Conservation (phyloP, 805 yeast species). For the Starmerella powellii region DNA sequence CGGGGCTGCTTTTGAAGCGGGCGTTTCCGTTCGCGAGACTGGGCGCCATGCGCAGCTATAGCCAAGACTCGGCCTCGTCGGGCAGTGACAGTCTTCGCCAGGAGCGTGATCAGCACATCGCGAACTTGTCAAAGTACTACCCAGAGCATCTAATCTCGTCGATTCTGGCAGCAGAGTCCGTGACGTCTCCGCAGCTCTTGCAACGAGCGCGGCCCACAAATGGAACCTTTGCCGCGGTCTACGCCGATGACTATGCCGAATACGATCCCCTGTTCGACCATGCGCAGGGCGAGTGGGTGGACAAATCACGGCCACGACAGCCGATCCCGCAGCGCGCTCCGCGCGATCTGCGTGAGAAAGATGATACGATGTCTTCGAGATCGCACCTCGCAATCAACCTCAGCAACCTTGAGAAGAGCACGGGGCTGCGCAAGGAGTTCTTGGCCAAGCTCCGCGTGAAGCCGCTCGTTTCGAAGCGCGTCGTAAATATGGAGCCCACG, state of each 20-base stretch:
- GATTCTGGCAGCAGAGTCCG: constrained; percentile 67
- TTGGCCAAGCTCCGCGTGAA: constrained; percentile 23
- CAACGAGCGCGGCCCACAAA: constrained; percentile 34
- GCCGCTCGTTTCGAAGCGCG: constrained; percentile 43
- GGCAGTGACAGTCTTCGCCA: neutral
- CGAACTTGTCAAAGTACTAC: constrained; percentile 59
- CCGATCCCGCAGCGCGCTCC: constrained; percentile 44
- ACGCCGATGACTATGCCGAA: constrained; percentile 56
- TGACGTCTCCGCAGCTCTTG: constrained; percentile 55
- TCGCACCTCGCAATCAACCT: constrained; percentile 27
- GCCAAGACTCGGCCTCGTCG: neutral
- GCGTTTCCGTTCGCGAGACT: neutral
- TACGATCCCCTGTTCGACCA: constrained; percentile 69
- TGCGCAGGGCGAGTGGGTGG: constrained; percentile 37
- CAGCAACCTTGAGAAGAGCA: constrained; percentile 26
- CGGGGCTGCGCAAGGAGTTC: constrained; percentile 25
- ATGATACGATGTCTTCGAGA: constrained; percentile 28
- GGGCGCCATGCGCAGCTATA: neutral
- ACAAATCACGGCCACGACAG: constrained; percentile 44
- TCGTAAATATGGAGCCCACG: constrained; percentile 70
- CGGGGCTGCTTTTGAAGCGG: neutral
- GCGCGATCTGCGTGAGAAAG: constrained; percentile 31
- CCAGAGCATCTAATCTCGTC: constrained; percentile 71
- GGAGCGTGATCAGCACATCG: constrained; percentile 35
- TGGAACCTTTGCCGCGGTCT: constrained; percentile 55